Evolutionary conservation across 768 basidiomycete genomes (phyloP), one percentile per base, ranked within the genome.

Genomic region (Sarcomyxa edulis): DNA sequence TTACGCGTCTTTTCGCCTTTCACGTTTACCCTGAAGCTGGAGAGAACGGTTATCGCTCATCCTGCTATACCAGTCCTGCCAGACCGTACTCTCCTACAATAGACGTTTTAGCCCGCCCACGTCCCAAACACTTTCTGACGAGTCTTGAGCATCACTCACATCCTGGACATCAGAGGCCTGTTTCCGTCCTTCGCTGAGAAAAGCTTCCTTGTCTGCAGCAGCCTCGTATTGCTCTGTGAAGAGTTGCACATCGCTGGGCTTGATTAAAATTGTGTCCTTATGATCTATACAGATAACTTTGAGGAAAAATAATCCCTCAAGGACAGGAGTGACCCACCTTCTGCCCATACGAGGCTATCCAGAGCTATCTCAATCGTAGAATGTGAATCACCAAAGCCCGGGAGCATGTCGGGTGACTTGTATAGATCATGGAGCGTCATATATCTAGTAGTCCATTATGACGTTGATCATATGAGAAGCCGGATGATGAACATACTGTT

Each of bases 71-170:
- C 46, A 48, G 3, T 14, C n/a, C 24, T 48, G 40, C 22, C 47
- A 52, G 37, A 22, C 27, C 1, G 14, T 28, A 7, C 49, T 49
- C 35, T 53, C 49, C 49, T 53, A 22, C 21, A 31, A 5, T 8
- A 28, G n/a, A 29, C 4, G 3, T n/a, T 54, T 14, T 59, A 51
- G 15, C 16, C 9, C 5, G n/a, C n/a, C n/a, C n/a, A n/a, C n/a
- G n/a, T n/a, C n/a, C n/a, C n/a, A n/a, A 66, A 52, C 14, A 58
- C 37, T 18, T 51, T 48, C 24, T 55, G 60, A 33, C 62, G 59
- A 37, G 64, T 59, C 34, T 52, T 46, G 0, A 66, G 47, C 26
- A 63, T 72, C 19, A 49, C 51, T n/a, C 44, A 28, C 7, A n/a
- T n/a, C n/a, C n/a, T 37, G 15, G 39, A n/a, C 21, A 35, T 10